A percentile compares a stretch with the other conserved stretches of the same genome.
phyloP scores from a whole-genome alignment of 2,329 filamentous ascomycete species.

The Pseudogymnoascus sp. region DNA sequence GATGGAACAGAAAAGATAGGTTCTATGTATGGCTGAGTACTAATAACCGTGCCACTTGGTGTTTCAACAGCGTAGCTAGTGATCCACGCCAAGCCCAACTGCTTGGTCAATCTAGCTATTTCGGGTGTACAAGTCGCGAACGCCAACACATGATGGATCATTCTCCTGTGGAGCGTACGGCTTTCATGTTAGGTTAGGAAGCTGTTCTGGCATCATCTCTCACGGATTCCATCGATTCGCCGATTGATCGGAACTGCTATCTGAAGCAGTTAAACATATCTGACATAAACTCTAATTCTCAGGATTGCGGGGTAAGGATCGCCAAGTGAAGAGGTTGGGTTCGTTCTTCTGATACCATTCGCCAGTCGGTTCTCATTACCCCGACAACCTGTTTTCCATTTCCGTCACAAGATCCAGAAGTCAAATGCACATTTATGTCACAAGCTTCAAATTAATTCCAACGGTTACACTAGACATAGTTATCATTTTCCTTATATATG shows the following conservation, averaged over 20 bases:
- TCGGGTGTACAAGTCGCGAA: neutral
- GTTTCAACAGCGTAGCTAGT: too few species aligned
- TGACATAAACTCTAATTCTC: neutral
- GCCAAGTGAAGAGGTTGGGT: neutral
- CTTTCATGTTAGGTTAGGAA: neutral
- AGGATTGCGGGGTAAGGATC: neutral
- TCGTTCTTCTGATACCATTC: slow-evolving; percentile 1
- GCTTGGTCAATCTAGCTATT: neutral
- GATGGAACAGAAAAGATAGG: too few species aligned
- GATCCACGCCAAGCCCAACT: neutral
- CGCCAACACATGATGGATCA: neutral
- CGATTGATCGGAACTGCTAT: neutral
- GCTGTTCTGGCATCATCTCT: neutral
- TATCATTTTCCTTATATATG: neutral
- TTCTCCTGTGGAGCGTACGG: neutral
- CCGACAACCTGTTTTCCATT: neutral
- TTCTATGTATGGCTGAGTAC: too few species aligned
- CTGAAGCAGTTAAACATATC: neutral
- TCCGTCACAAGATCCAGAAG: slow-evolving; percentile 2
- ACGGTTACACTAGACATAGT: neutral
- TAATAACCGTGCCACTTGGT: too few species aligned
- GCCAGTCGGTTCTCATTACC: slow-evolving; percentile 1
- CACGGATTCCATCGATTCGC: neutral
- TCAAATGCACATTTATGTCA: slow-evolving; percentile 5
- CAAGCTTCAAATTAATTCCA: neutral